Conservation (phyloP, 2,329 filamentous ascomycete species). For the Daldinia sp. region DNA sequence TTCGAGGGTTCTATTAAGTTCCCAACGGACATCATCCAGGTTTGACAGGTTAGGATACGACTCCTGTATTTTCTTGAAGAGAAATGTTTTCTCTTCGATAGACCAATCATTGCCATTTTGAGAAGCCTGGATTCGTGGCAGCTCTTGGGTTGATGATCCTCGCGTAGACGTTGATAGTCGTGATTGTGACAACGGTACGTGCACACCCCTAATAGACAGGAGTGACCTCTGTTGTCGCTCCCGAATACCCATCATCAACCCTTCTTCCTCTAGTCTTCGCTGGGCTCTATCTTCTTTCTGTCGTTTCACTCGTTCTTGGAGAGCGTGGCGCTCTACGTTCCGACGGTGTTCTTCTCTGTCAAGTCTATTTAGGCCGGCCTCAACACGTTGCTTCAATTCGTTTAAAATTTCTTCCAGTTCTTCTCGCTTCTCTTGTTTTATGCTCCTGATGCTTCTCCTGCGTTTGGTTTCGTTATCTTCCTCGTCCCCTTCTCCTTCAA, state of each 20-base stretch:
- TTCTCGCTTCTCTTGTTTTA: constrained; percentile 31
- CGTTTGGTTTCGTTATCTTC: constrained; percentile 6
- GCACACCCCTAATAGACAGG: constrained; percentile 39
- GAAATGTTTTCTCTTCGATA: constrained; percentile 45
- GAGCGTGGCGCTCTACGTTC: constrained; percentile 19
- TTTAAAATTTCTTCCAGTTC: constrained; percentile 41
- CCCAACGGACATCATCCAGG: constrained; percentile 39
- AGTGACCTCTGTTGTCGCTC: constrained; percentile 45
- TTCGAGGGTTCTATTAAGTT: constrained; percentile 43
- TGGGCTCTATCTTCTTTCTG: constrained; percentile 37
- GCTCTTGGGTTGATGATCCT: constrained; percentile 19
- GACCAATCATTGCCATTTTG: constrained; percentile 40
- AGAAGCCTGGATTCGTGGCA: neutral
- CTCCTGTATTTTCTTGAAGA: constrained; percentile 46
- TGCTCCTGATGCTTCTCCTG: constrained; percentile 12
- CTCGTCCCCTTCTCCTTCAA: neutral
- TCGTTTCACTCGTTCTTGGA: constrained; percentile 25
- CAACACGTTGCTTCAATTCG: constrained; percentile 30
- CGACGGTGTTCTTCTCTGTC: constrained; percentile 31
- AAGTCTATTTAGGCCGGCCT: constrained; percentile 40
- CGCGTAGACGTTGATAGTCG: constrained; percentile 29
- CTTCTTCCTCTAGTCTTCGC: constrained; percentile 35
- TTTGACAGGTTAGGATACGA: constrained; percentile 46
- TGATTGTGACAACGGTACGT: constrained; percentile 29
- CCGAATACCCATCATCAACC: constrained; percentile 24